phyloP scores from a whole-genome alignment of 78 protist species.

The Emiliania huxleyi region DNA sequence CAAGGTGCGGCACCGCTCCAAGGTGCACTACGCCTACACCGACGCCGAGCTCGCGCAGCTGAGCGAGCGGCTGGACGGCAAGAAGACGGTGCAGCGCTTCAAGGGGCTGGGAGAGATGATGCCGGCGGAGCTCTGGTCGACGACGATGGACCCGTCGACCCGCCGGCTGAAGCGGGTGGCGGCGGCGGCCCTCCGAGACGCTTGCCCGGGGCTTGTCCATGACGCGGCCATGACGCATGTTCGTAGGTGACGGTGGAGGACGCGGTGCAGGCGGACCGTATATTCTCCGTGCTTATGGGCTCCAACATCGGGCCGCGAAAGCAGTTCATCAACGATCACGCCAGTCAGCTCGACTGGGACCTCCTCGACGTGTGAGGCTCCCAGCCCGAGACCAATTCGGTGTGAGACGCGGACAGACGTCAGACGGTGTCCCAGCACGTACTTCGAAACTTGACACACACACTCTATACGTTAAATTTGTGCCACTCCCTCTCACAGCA shows the following conservation, averaged over 20 bases:
- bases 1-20: background rate
- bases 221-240: no score
- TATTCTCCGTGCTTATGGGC: background rate
- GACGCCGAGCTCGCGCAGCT: background rate
- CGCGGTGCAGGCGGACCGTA: constrained; percentile 1
- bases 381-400: no score
- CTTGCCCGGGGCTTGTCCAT: no score
- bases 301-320: background rate
- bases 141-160: background rate
- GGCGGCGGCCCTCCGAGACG: no score
- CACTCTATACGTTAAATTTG: no score
- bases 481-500: no score
- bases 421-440: no score
- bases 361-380: background rate
- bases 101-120: constrained; percentile 37
- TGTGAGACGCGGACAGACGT: no score
- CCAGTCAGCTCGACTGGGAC: background rate
- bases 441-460: no score
- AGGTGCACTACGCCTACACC: background rate
- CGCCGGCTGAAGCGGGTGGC: background rate
- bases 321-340: constrained; percentile 6
- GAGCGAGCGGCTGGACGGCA: background rate
- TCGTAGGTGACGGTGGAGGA: background rate
- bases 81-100: background rate
- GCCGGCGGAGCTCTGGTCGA: constrained; percentile 10